Evolutionary conservation across 169 alveolate species (phyloP).

Genomic region (Eimeria necatrix): DNA sequence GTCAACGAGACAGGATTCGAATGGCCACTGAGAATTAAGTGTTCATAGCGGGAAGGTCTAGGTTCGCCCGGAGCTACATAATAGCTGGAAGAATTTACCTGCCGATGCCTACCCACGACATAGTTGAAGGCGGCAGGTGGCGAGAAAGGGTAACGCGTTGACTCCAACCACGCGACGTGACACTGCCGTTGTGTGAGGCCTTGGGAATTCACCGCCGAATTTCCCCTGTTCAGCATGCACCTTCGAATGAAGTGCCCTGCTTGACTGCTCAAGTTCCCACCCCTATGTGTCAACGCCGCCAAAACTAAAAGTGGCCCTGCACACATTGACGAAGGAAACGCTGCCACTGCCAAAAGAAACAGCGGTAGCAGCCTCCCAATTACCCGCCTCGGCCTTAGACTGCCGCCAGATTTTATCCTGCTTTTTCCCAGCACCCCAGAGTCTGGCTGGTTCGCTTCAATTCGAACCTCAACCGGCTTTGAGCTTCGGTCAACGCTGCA

Average conservation of each 20-base stretch:
- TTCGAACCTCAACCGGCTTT: background rate
- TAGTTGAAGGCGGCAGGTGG: too few relatives aligned
- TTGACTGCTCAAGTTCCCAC: too few relatives aligned
- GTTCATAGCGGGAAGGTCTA: background rate
- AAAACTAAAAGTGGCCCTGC: background rate
- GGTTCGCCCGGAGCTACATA: background rate
- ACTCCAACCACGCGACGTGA: background rate
- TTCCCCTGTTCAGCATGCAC: background rate
- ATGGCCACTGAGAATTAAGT: background rate
- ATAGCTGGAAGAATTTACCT: background rate
- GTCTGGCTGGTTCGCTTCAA: background rate
- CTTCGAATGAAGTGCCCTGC: background rate
- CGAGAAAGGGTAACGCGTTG: too few relatives aligned
- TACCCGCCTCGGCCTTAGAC: background rate
- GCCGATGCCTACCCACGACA: too few relatives aligned
- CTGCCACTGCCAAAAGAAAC: background rate
- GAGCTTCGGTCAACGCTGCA: background rate
- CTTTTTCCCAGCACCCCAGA: background rate
- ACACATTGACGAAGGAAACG: background rate
- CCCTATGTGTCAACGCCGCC: too few relatives aligned
- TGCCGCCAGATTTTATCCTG: background rate
- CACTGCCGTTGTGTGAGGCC: background rate
- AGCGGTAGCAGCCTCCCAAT: background rate
- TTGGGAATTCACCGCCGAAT: background rate
- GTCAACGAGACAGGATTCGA: background rate